A percentile compares a stretch with the other conserved stretches of the same genome.
Evolutionary conservation across 768 basidiomycete genomes (phyloP).

Genomic region (Boletus coccyginus): DNA sequence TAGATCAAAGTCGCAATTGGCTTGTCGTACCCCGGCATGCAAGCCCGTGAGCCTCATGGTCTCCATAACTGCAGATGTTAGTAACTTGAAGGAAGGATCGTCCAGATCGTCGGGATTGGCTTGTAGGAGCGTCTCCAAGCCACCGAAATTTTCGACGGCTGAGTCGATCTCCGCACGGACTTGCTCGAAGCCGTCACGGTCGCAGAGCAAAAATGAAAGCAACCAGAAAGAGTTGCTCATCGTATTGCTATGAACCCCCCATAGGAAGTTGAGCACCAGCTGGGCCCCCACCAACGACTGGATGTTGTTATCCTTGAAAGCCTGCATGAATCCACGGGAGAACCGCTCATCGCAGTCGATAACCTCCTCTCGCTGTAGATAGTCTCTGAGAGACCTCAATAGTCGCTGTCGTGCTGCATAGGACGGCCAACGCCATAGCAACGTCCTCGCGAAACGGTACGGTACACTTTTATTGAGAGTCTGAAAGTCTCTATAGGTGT

Average conservation of each 20-base stretch:
- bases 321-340: slow-evolving; percentile 11
- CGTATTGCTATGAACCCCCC: slow-evolving; percentile 22
- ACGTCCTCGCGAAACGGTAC: slow-evolving; percentile 13
- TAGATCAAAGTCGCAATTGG: slow-evolving; percentile 17
- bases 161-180: slow-evolving; percentile 46
- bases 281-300: slow-evolving; percentile 16
- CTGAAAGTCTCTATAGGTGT: slow-evolving; percentile 22
- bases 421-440: slow-evolving; percentile 16
- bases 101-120: slow-evolving; percentile 15
- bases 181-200: slow-evolving; percentile 42
- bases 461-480: slow-evolving; percentile 17
- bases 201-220: slow-evolving; percentile 35
- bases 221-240: slow-evolving; percentile 20
- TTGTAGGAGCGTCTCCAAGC: slow-evolving; percentile 11
- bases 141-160: slow-evolving; percentile 10
- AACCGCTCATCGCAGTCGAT: slow-evolving; percentile 4
- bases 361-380: slow-evolving; percentile 12
- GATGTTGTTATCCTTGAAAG: slow-evolving; percentile 18
- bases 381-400: slow-evolving; percentile 3
- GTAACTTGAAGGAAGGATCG: slow-evolving; percentile 14
- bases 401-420: slow-evolving; percentile 13
- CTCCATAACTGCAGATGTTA: slow-evolving; percentile 28
- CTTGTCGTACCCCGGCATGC: slow-evolving; percentile 17
- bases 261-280: slow-evolving; percentile 19
- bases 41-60: slow-evolving; percentile 22